Evolutionary conservation across 2,329 filamentous ascomycete genomes (phyloP).

Genomic region (Pestalotiopsis sp.): DNA sequence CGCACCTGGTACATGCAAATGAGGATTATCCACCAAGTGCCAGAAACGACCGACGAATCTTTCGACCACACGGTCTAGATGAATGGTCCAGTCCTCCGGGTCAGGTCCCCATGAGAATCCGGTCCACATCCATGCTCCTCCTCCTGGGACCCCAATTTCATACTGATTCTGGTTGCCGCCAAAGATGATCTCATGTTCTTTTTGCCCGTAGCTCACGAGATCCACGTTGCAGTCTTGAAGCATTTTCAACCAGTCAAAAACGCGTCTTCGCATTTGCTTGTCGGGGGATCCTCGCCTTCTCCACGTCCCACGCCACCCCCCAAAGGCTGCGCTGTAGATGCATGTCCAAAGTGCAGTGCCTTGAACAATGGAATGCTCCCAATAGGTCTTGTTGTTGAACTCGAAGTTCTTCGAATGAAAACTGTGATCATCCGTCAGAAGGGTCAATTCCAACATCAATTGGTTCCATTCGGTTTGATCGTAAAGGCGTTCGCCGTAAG

Average conservation of each 20-base stretch:
- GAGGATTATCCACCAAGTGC: background rate
- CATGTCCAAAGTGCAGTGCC: background rate
- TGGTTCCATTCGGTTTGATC: background rate
- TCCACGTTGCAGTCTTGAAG: background rate
- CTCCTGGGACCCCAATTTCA: accelerated
- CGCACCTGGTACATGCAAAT: background rate
- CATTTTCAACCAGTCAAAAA: background rate
- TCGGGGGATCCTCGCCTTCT: too few relatives aligned
- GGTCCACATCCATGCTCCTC: background rate
- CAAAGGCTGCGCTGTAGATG: background rate
- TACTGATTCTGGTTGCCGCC: background rate
- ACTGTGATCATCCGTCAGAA: background rate
- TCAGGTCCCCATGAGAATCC: background rate
- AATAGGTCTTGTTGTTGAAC: too few relatives aligned
- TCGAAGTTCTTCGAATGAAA: too few relatives aligned
- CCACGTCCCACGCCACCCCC: too few relatives aligned
- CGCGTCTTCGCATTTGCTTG: background rate
- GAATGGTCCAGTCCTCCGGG: background rate
- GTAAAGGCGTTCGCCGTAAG: background rate
- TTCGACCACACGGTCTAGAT: background rate
- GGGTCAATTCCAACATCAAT: background rate
- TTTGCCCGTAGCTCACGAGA: background rate
- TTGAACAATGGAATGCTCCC: too few relatives aligned
- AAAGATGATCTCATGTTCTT: background rate
- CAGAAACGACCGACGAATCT: background rate